A percentile compares a stretch with the other conserved stretches of the same genome.
Evolutionary conservation across 1,284 basidiomycete genomes (phyloP).

Genomic region (Caloboletus firmus): DNA sequence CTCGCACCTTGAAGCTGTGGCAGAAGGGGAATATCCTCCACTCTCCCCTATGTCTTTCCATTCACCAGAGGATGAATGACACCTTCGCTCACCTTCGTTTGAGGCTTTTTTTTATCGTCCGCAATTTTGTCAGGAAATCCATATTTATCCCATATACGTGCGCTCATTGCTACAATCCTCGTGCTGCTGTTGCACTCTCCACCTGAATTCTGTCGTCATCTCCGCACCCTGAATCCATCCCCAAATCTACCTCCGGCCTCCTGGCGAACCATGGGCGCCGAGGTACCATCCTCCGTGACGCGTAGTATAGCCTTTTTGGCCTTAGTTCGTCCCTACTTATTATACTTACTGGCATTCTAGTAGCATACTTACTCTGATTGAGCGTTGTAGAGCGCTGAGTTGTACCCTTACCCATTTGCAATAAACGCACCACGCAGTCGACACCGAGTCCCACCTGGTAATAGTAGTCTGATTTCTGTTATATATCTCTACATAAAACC

Average conservation of each 20-base stretch:
- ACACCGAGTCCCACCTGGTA: slow-evolving; percentile 8
- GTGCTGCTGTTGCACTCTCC: slow-evolving; percentile 12
- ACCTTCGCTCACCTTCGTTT: slow-evolving; percentile 27
- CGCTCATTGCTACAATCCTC: slow-evolving; percentile 34
- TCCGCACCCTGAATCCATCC: neutral
- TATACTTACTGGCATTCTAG: slow-evolving; percentile 34
- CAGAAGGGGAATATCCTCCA: slow-evolving; percentile 67
- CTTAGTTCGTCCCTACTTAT: slow-evolving; percentile 30
- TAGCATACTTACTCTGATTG: slow-evolving; percentile 32
- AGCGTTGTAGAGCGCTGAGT: slow-evolving; percentile 35
- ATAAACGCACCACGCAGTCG: slow-evolving; percentile 20
- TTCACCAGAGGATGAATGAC: slow-evolving; percentile 47
- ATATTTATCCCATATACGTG: slow-evolving; percentile 29
- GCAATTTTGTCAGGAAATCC: slow-evolving; percentile 25
- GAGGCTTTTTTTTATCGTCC: slow-evolving; percentile 25
- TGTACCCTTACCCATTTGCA: slow-evolving; percentile 39
- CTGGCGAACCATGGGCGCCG: slow-evolving; percentile 16
- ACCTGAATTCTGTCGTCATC: slow-evolving; percentile 20
- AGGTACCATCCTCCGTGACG: slow-evolving; percentile 6
- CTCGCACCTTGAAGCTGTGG: slow-evolving; percentile 76
- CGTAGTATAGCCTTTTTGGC: slow-evolving; percentile 19
- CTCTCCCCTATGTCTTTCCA: slow-evolving; percentile 72
- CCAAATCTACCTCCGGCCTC: slow-evolving; percentile 14
- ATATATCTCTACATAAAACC: slow-evolving; percentile 18
- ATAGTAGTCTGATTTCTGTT: slow-evolving; percentile 10